Conservation (phyloP, 345 rosid species). For the Eutrema japonicum region DNA sequence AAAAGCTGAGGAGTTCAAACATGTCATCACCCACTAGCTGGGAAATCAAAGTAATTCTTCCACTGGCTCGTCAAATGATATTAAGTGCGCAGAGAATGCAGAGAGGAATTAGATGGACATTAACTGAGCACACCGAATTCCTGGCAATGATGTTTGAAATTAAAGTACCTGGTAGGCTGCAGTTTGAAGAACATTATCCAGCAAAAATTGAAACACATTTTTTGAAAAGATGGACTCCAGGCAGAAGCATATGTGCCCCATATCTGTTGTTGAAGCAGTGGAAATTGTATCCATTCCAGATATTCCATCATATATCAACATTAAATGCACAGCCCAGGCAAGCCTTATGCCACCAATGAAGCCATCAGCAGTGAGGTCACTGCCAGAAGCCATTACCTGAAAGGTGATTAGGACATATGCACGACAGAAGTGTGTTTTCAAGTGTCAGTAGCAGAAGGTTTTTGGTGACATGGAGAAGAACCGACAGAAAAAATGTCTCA, state of each 20-base stretch:
- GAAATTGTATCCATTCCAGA: constrained; percentile 60
- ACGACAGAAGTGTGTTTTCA: constrained; percentile 20
- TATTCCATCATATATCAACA: constrained; percentile 71
- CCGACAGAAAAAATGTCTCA: constrained; percentile 32
- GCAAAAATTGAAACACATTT: constrained; percentile 79
- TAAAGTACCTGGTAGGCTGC: constrained; percentile 81
- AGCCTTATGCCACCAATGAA: constrained; percentile 80
- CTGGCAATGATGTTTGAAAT: neutral
- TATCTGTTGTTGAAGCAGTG: constrained; percentile 61
- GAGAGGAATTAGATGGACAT: neutral
- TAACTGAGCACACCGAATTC: constrained; percentile 11
- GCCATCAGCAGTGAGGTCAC: constrained; percentile 64
- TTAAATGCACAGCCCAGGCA: constrained; percentile 91
- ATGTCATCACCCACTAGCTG: constrained; percentile 21
- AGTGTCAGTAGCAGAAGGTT: constrained; percentile 25
- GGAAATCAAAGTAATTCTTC: neutral
- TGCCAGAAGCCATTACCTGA: constrained; percentile 76
- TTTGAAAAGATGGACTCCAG: constrained; percentile 74
- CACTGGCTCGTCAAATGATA: constrained; percentile 19
- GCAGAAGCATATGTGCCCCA: constrained; percentile 67
- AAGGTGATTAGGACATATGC: constrained; percentile 44
- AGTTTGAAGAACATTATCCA: constrained; percentile 80
- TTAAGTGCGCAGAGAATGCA: constrained; percentile 14
- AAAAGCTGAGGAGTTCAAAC: neutral
- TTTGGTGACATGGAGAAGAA: constrained; percentile 17